These are phyloP conservation scores for Irpex rosettiformis DNA, from an alignment of 1,284 basidiomycete species.

Conservation along the genomic window DNA sequence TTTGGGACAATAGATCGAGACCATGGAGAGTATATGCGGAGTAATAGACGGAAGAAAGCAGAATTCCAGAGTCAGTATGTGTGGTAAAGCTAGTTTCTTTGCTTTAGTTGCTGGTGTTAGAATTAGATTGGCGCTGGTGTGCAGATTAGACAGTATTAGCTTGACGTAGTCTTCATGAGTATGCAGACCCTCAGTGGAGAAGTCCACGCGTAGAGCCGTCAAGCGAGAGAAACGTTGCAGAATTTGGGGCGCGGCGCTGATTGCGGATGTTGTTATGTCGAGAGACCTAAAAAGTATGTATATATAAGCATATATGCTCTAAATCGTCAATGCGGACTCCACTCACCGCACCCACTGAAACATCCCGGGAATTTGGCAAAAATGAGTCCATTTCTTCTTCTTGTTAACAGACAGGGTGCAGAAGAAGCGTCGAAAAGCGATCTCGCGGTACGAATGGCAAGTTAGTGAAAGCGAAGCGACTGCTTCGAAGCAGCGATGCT, in stretches of 20 bases:
- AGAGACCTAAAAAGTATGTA: constrained; percentile 22
- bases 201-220: constrained; percentile 21
- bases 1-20: constrained; percentile 42
- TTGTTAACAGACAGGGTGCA: constrained; percentile 27
- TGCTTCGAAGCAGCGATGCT: constrained; percentile 23
- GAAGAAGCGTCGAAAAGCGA: constrained; percentile 41
- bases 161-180: constrained; percentile 22
- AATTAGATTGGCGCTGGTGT: constrained; percentile 1
- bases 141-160: constrained; percentile 24
- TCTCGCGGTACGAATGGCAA: constrained; percentile 38
- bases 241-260: constrained; percentile 15
- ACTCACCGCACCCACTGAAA: constrained; percentile 27
- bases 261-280: constrained; percentile 14
- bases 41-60: constrained; percentile 54
- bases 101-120: neutral
- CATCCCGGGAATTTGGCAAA: constrained; percentile 20
- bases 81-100: neutral
- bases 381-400: constrained; percentile 25
- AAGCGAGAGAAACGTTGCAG: constrained; percentile 20
- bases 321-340: neutral
- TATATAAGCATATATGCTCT: constrained; percentile 14
- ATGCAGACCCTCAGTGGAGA: constrained; percentile 22
- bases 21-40: constrained; percentile 37
- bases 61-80: constrained; percentile 40
- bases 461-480: constrained; percentile 37